Conservation (phyloP, 2,329 filamentous ascomycete genomes). For the Fusarium tupiense region DNA sequence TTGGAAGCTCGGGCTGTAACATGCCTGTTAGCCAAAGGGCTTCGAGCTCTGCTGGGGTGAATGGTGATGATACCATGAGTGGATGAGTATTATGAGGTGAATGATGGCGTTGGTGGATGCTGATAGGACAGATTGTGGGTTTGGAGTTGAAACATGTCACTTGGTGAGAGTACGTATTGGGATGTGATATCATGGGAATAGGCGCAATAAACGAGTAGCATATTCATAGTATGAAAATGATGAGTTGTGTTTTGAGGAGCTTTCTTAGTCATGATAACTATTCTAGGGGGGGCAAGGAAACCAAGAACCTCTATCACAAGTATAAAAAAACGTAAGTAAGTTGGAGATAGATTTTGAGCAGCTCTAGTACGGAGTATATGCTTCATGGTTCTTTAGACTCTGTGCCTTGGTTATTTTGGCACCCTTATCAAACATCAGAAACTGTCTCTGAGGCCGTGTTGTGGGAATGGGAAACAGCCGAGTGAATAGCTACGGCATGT, state of each 20-base stretch:
- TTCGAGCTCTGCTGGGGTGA: conserved; percentile 11
- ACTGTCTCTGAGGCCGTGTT: neutral
- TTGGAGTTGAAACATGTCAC: conserved; percentile 15
- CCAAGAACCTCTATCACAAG: neutral
- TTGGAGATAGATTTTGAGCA: neutral
- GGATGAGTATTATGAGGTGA: neutral
- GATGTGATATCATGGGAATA: conserved; percentile 9
- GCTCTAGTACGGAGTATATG: too few species aligned
- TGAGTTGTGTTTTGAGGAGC: neutral
- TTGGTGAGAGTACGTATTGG: neutral
- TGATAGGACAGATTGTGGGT: conserved; percentile 4
- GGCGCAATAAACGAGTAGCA: conserved; percentile 19
- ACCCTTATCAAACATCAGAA: neutral
- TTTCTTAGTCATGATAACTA: neutral
- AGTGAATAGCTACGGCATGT: neutral
- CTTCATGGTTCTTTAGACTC: neutral
- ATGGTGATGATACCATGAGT: neutral
- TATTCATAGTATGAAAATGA: neutral
- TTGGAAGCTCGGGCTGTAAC: conserved; percentile 48
- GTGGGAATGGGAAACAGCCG: neutral
- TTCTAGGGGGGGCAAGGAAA: neutral
- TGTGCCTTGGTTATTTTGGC: neutral
- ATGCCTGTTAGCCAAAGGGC: neutral
- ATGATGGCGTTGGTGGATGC: neutral
- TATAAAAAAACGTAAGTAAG: too few species aligned